Base-by-base conservation (phyloP, 371 early-diverging fungal species). In the Mucor racemosus region DNA sequence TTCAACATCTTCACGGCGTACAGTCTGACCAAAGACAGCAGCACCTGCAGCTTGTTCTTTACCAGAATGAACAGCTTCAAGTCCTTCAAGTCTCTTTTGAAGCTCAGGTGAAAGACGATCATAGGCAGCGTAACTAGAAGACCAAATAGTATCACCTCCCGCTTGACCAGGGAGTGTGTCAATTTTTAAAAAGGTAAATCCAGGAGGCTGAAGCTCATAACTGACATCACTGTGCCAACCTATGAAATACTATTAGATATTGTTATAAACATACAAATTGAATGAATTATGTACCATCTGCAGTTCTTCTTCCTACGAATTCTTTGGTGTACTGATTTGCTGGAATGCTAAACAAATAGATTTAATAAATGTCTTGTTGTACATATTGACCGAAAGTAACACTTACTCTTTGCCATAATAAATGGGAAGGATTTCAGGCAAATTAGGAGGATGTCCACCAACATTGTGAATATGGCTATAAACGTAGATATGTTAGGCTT, bases 11-110 rank as follows among this genome's bases (percentile, higher is more conserved):
- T 80, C 74, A 48, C 85, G 77, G 56, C 85, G 83, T 17, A 78
- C 64, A 46, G 76, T 69, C 21, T 71, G 74, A 10, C 86, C 87
- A 8, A 65, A 65, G 60, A 36, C 73, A 19, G 65, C 74, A 11
- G 82, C 84, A 34, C 75, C 66, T 15, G 65, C 58, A 7, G 66
- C 67, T 65, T 83, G 83, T 31, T 78, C 79, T 15, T 78, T 73
- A 17, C 84, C 89, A 21, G 78, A 69, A 78, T 91, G 90, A 10
- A 84, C 84, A 41, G 88, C 89, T 14, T 84, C 80, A 19, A 89
- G 72, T 0, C 86, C 84, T 72, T 90, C 90, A 19, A 90, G 69
- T 41, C 85, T 76, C 48, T 75, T 74, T 64, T 82, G 70, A 67
- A 84, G 75, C 17, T 84, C 76, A 8, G 85, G 83, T 5, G 87